These are phyloP conservation scores for Eucalyptus dawsonii DNA, from an alignment of 345 rosid species.

Conservation along the genomic window DNA sequence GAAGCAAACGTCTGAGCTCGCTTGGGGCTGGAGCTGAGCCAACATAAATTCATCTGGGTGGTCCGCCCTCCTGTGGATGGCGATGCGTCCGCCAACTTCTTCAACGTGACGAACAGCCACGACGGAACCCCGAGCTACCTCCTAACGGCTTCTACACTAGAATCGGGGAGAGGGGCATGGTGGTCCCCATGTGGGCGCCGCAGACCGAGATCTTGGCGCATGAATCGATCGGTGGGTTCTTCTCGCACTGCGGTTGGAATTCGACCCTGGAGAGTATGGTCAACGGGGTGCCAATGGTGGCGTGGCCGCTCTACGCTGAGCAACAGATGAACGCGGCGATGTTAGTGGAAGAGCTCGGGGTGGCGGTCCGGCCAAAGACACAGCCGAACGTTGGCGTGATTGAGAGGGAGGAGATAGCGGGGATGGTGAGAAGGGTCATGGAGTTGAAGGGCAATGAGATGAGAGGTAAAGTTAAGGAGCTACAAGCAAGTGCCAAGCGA, in stretches of 20 bases:
- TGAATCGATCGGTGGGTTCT: conserved; percentile 45
- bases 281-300: conserved; percentile 46
- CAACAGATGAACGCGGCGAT: conserved; percentile 38
- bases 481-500: conserved; percentile 9
- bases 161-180: conserved; percentile 15
- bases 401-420: conserved; percentile 29
- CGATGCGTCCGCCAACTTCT: neutral
- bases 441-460: conserved; percentile 19
- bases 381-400: neutral
- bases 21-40: conserved; percentile 18
- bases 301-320: conserved; percentile 50
- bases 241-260: conserved; percentile 76
- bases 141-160: conserved; percentile 37
- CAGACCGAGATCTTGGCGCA: conserved; percentile 43
- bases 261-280: conserved; percentile 40
- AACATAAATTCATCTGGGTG: conserved; percentile 7
- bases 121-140: conserved; percentile 6
- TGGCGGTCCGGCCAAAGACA: conserved; percentile 20
- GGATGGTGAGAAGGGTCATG: conserved; percentile 34
- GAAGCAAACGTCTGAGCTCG: conserved; percentile 16
- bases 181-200: conserved; percentile 51
- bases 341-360: conserved; percentile 31
- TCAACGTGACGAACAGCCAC: neutral
- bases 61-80: neutral
- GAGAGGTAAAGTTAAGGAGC: conserved; percentile 24